Evolutionary conservation across 768 basidiomycete genomes (phyloP).

Genomic region (Mrakia gelida): DNA sequence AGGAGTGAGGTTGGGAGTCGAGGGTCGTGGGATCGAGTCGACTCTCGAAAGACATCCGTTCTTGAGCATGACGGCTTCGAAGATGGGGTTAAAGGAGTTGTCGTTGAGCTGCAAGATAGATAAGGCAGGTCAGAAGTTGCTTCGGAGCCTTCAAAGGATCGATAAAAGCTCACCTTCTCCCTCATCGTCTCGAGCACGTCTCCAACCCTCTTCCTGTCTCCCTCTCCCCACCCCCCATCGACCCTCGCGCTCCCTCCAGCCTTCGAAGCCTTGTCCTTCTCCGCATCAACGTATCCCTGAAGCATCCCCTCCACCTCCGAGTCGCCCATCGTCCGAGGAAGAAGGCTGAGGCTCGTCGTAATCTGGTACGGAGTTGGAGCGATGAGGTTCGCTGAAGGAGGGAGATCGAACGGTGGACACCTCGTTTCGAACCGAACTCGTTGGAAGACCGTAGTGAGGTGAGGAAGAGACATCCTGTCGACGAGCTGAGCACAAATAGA

Average conservation of each 20-base stretch:
- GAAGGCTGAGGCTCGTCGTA: neutral
- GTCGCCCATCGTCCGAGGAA: conserved; percentile 10
- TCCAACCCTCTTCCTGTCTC: conserved; percentile 2
- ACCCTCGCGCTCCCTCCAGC: neutral
- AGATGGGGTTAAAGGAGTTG: conserved; percentile 6
- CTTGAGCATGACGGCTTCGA: neutral
- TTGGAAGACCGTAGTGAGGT: conserved; percentile 4
- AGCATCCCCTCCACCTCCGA: neutral
- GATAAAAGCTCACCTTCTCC: conserved; percentile 9
- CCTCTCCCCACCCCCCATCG: neutral
- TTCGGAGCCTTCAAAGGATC: neutral
- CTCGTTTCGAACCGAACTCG: neutral
- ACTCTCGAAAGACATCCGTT: neutral
- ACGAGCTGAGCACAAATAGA: neutral
- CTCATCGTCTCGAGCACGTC: neutral
- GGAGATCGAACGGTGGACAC: conserved; percentile 5
- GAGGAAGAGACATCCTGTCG: neutral
- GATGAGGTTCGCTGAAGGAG: neutral
- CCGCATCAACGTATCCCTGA: neutral
- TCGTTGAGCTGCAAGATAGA: conserved; percentile 13
- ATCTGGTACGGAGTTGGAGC: neutral
- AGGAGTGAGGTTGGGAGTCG: neutral
- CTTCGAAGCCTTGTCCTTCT: neutral
- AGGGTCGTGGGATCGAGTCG: neutral
- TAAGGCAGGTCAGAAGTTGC: too few relatives aligned